Evolutionary conservation across 208 protist genomes (phyloP), one percentile per base, ranked within the genome.

Genomic region (Leishmania major): DNA sequence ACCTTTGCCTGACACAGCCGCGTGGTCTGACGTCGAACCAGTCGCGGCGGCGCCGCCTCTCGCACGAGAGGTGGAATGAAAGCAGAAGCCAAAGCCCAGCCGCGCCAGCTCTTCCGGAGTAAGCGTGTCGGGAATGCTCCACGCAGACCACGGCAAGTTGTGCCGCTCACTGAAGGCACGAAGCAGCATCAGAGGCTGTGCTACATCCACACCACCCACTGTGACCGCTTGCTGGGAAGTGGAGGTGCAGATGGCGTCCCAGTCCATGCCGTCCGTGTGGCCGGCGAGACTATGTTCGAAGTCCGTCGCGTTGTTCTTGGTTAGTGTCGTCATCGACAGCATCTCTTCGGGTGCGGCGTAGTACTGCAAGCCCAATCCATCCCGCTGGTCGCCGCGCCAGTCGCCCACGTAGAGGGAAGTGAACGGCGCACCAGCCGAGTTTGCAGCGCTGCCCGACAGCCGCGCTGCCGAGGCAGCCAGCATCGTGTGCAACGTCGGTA

Each of bases 401-500:
- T 89, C 84, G 35, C 95, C 95, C 35, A 89, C 84, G 82, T 97
- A 98, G n/a, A 96, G 74, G 22, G 91, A 90, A 37, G 84, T 89
- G 75, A 83, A 89, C 28, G 77, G 73, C 35, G 45, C 53, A 35
- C 84, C 55, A 35, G 78, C n/a, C 19, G 40, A 49, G 25, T 2
- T 31, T 47, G 40, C 37, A n/a, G 64, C 8, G 7, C 62, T 62
- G 64, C 45, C 60, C 77, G 25, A 25, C 6, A 49, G 62, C 35
- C 31, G 77, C 28, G 60, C 77, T 25, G 64, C 77, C 57, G 77
- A 62, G 28, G 45, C 60, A 31, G 47, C 28, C 47, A 81, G 53
- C 25, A 71, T 49, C 7, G 64, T 35, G 51, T 62, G 78, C 64
- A 81, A 45, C 31, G 67, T 79, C 45, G 76, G 60, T 62, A 71